Evolutionary conservation across 495 filamentous ascomycete species (phyloP), one percentile per base, ranked within the genome.

Genomic region (Cercophora sp.): DNA sequence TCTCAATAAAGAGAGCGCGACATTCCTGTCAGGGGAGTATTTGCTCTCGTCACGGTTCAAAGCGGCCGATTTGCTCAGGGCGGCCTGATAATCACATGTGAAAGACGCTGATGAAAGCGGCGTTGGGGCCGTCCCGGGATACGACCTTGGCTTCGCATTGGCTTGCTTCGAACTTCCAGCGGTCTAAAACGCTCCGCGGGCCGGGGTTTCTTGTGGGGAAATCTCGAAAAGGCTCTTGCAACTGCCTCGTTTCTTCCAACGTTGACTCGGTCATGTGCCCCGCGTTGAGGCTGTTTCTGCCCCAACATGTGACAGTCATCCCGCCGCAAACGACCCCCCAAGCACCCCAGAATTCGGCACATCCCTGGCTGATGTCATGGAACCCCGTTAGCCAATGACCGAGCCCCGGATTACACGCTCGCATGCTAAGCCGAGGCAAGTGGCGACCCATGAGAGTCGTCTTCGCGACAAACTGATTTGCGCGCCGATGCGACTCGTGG

Each of bases 351-450:
- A 15, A 32, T 50, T 36, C 31, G 47, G 41, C 20, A 27, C 10
- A 24, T n/a, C 26, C 25, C 26, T 34, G 27, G 41, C 16, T 54
- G 51, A 54, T 54, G 51, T 54, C 51, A 54, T 54, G 26, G 39
- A 31, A 9, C n/a, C 29, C 31, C 35, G 51, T 31, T 27, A 27
- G 32, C 51, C 51, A 54, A 54, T 54, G 41, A 19, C 32, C 24
- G 51, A 39, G 29, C 9, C 19, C 27, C 3, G 23, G 18, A 40
- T 52, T 37, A 10, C 40, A 48, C 15, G 13, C 29, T n/a, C n/a
- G n/a, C n/a, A n/a, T n/a, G n/a, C n/a, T n/a, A 40, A 39, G 50
- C 39, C 41, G 50, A 51, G 48, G 48, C 48, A 51, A 42, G 22
- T 51, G n/a, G 51, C 19, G 40, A 15, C 8, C 16, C 19, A n/a